phyloP scores from a whole-genome alignment of 2,329 filamentous ascomycete genomes.

The Trichoderma citrinoviride region DNA sequence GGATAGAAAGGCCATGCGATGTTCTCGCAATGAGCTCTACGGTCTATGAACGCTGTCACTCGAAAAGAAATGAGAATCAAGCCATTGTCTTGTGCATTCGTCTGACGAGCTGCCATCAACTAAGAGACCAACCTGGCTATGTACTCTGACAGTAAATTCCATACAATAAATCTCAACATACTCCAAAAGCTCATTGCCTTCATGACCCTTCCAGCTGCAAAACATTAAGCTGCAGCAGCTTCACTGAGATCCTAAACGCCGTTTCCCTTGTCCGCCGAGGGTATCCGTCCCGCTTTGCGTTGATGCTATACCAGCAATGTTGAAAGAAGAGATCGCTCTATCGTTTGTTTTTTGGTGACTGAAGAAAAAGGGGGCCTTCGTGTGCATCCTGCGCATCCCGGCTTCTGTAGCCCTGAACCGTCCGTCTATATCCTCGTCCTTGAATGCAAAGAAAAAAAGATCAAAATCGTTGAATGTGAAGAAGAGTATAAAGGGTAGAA shows the following conservation, averaged over 20 bases:
- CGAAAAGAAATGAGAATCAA: neutral
- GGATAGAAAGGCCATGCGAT: too few species aligned
- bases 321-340: slow-evolving; percentile 12
- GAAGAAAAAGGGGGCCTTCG: neutral
- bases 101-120: neutral
- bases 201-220: neutral
- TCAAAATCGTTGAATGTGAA: neutral
- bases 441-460: neutral
- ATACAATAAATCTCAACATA: neutral
- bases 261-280: neutral
- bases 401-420: neutral
- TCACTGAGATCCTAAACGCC: slow-evolving; percentile 3
- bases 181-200: neutral
- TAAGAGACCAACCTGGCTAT: neutral
- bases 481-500: neutral
- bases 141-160: neutral
- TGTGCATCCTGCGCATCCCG: neutral
- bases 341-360: neutral
- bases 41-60: neutral
- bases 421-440: neutral
- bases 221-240: neutral
- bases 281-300: neutral
- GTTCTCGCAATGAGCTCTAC: neutral
- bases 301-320: neutral
- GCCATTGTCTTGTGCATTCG: neutral